phyloP scores from a whole-genome alignment of 257 asterid genomes.

The Petunia axillaris region DNA sequence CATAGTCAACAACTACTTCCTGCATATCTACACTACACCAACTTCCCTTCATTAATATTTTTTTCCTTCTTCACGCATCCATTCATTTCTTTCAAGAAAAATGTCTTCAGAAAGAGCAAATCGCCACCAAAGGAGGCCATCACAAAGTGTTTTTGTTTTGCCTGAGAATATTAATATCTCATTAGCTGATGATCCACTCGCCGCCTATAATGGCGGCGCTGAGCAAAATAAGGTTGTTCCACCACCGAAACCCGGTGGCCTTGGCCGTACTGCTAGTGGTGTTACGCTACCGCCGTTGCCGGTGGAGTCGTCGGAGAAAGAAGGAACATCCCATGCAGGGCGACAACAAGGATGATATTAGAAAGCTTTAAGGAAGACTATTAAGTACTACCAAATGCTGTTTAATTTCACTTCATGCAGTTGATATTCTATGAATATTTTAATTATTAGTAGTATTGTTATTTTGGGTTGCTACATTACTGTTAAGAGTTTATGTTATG shows the following conservation, averaged over 20 bases:
- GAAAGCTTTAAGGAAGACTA: not conserved
- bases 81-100: not conserved
- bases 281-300: slow-evolving; percentile 56
- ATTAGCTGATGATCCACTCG: slow-evolving; percentile 42
- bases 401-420: not conserved
- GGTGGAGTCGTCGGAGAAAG: slow-evolving; percentile 47
- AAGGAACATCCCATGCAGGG: not conserved
- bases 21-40: slow-evolving; percentile 18
- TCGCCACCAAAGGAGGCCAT: slow-evolving; percentile 82
- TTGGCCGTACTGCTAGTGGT: slow-evolving; percentile 31
- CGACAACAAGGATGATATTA: slow-evolving; percentile 9
- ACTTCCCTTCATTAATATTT: slow-evolving; percentile 17
- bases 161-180: slow-evolving; percentile 66
- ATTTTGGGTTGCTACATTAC: no score
- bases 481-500: no score
- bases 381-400: no score
- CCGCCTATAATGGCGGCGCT: slow-evolving; percentile 39
- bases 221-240: slow-evolving; percentile 31
- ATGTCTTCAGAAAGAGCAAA: slow-evolving; percentile 60
- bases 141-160: slow-evolving; percentile 62
- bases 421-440: slow-evolving; percentile 16
- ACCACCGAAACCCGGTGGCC: not conserved
- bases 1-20: slow-evolving; percentile 35
- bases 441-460: not conserved
- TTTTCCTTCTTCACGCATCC: slow-evolving; percentile 28